phyloP scores from a whole-genome alignment of 108 stramenopile species.

The Nannochloropsis salina region DNA sequence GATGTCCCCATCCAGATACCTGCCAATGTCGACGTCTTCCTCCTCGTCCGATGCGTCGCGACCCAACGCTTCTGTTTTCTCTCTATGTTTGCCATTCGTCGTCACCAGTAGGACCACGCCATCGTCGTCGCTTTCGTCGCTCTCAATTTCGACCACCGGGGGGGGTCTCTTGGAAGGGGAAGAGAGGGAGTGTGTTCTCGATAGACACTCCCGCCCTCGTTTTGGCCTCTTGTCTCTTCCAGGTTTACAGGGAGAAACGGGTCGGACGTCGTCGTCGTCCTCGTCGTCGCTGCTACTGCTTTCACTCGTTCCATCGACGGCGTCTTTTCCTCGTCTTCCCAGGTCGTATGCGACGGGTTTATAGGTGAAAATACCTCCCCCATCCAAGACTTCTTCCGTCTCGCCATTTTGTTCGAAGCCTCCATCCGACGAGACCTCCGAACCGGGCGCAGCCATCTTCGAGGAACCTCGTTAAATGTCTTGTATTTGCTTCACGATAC shows the following conservation, averaged over 20 bases:
- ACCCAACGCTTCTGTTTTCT: not conserved
- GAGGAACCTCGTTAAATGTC: too few species aligned
- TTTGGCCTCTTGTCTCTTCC: too few species aligned
- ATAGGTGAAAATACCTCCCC: not conserved
- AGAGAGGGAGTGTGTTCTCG: too few species aligned
- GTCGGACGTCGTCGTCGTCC: not conserved
- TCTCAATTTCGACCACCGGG: not conserved
- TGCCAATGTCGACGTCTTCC: too few species aligned
- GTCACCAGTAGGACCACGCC: not conserved
- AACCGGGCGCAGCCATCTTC: not conserved
- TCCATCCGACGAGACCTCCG: not conserved
- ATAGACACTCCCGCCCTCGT: too few species aligned
- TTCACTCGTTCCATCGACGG: not conserved
- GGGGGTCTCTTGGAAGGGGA: too few species aligned
- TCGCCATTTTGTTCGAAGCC: not conserved
- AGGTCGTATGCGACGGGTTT: not conserved
- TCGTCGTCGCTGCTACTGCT: not conserved
- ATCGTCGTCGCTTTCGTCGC: slow-evolving; percentile 4
- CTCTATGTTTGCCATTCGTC: not conserved
- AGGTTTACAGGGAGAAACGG: too few species aligned
- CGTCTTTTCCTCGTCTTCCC: not conserved
- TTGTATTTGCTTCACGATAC: too few species aligned
- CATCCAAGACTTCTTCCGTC: slow-evolving; percentile 15
- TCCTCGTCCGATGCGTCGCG: too few species aligned
- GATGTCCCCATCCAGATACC: too few species aligned